phyloP scores from a whole-genome alignment of 2,329 filamentous ascomycete species.

The Pyrenophora graminea region DNA sequence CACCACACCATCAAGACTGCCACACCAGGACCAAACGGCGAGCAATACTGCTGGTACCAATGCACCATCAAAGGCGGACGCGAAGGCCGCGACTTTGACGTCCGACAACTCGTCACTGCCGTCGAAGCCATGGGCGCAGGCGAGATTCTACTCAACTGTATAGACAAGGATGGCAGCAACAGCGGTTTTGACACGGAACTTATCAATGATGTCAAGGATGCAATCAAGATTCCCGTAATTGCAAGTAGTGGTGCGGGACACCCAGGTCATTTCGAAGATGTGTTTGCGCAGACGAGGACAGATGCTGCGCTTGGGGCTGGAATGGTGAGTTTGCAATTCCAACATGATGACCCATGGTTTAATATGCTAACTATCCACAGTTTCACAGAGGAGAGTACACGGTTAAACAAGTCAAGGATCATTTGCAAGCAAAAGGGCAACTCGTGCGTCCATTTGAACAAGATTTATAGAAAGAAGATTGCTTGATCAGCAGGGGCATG shows the following conservation, averaged over 20 bases:
- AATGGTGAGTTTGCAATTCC: slow-evolving; percentile 64
- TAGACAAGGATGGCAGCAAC: slow-evolving; percentile 94
- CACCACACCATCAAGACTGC: slow-evolving; percentile 76
- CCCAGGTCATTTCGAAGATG: slow-evolving; percentile 85
- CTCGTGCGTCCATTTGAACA: slow-evolving; percentile 77
- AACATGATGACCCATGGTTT: not conserved
- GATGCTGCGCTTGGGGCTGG: slow-evolving; percentile 94
- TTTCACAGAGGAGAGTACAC: slow-evolving; percentile 97
- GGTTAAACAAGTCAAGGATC: slow-evolving; percentile 89
- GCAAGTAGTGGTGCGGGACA: slow-evolving; percentile 90
- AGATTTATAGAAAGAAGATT: slow-evolving; percentile 17
- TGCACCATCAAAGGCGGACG: slow-evolving; percentile 96
- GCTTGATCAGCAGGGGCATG: too few relatives aligned
- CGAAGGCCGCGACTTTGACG: slow-evolving; percentile 91
- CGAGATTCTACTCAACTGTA: slow-evolving; percentile 95
- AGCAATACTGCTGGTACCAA: slow-evolving; percentile 91
- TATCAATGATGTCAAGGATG: slow-evolving; percentile 83
- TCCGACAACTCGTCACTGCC: slow-evolving; percentile 81
- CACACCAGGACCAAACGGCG: slow-evolving; percentile 72
- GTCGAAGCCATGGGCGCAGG: slow-evolving; percentile 96
- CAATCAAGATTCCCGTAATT: slow-evolving; percentile 90
- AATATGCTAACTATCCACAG: slow-evolving; percentile 42
- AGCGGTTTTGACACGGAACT: slow-evolving; percentile 93
- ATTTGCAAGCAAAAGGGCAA: slow-evolving; percentile 71
- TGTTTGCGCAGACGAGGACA: slow-evolving; percentile 81